Percentiles rank a stretch among this genome's conserved stretches.
phyloP scores from a whole-genome alignment of 78 protist genomes.

The Polysphondylium violaceum region DNA sequence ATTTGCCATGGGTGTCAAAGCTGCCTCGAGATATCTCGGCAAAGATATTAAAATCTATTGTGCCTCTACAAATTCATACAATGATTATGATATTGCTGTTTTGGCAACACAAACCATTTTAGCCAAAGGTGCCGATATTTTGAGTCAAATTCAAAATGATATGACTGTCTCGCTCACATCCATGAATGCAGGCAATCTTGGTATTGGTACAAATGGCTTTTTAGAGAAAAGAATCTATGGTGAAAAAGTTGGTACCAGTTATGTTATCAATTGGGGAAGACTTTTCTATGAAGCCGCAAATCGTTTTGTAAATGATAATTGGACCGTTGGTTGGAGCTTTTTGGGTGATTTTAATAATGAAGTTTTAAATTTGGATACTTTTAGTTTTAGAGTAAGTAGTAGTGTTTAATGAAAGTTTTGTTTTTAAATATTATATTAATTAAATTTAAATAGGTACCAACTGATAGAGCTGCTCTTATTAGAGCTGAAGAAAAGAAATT shows the following conservation, averaged over 20 bases:
- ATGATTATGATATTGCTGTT: constrained; percentile 1
- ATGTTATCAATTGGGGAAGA: background rate
- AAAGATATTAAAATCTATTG: background rate
- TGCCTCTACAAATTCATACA: background rate
- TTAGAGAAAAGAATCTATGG: constrained; percentile 11
- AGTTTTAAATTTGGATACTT: background rate
- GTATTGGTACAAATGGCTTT: constrained; percentile 25
- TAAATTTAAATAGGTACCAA: background rate
- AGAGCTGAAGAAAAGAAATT: too few species aligned
- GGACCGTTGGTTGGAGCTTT: constrained; percentile 11
- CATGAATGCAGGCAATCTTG: background rate
- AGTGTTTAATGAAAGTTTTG: background rate
- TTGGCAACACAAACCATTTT: background rate
- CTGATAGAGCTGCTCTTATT: background rate
- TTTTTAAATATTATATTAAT: background rate
- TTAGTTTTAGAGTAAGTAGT: background rate
- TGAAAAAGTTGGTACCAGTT: constrained; percentile 8
- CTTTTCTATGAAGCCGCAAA: background rate
- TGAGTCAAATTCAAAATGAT: constrained; percentile 1
- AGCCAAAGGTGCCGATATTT: constrained; percentile 9
- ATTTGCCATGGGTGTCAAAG: background rate
- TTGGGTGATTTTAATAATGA: background rate
- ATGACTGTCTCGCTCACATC: background rate
- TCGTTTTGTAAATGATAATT: background rate
- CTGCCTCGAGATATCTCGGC: background rate